Evolutionary conservation across 306 rosid genomes (phyloP), one percentile per base, ranked within the genome.

Genomic region (Dryas octopetala): DNA sequence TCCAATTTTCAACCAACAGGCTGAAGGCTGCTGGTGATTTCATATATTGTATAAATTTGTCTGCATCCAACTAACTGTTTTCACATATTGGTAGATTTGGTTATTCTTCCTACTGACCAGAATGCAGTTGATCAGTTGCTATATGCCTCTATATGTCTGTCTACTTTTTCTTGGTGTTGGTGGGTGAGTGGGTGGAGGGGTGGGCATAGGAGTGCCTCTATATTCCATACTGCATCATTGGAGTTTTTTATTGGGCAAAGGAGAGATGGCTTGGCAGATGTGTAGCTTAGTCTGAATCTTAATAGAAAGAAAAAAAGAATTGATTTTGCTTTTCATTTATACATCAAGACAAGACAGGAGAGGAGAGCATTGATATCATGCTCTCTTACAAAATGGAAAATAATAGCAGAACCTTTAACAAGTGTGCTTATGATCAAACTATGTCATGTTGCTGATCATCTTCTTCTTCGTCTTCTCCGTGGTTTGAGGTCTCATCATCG

Each of bases 361-460:
- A 13, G 14, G n/a, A 7, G 74, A 78, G 83, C 88, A 79, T 79
- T 82, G 70, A 79, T 72, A 70, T 43, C 66, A 76, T 87, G 89
- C 89, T 79, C 77, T 67, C 41, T 75, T 64, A 64, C 79, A 55
- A 77, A 44, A 60, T 41, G 55, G 23, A 40, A 45, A 79, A 71
- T 1, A 52, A 75, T 16, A 45, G 38, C 38, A 40, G 23, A 23
- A 23, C 23, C 4, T 19, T 66, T 5, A 47, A 38, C 14, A 38
- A 59, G 44, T 78, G 76, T 62, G 60, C 76, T 70, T 62, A 9
- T 65, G 62, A 74, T 74, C 54, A 84, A 73, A 83, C 76, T 57
- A 68, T 51, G 43, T 5, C 40, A 62, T 78, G 79, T 17, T 83
- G 86, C 38, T 73, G 16, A 5, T 49, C 66, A 50, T 75, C 87